Evolutionary conservation across 768 basidiomycete species (phyloP).

Genomic region (Lyophyllum decastes): DNA sequence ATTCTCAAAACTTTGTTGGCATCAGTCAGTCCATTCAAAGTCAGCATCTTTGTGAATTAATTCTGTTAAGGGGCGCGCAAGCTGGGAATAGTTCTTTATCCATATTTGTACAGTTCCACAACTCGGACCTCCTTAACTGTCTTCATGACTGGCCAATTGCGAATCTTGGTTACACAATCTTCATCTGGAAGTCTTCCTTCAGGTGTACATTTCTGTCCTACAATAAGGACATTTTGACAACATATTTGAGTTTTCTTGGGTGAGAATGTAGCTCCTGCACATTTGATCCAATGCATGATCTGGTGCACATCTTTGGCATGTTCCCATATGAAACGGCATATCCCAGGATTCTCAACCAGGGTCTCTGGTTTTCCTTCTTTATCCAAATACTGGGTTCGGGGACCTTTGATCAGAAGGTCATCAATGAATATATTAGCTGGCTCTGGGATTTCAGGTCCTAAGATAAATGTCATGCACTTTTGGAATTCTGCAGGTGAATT

Average conservation of each 20-base stretch:
- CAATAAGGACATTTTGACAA: constrained; percentile 22
- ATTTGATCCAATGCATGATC: constrained; percentile 17
- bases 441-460: constrained; percentile 31
- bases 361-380: constrained; percentile 24
- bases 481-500: constrained; percentile 24
- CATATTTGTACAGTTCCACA: constrained; percentile 5
- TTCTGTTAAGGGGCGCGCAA: not conserved
- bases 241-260: constrained; percentile 30
- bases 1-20: constrained; percentile 19
- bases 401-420: constrained; percentile 33
- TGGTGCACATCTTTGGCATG: constrained; percentile 25
- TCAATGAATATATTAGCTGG: constrained; percentile 29
- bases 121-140: constrained; percentile 22
- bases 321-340: constrained; percentile 35
- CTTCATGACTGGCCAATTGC: constrained; percentile 23
- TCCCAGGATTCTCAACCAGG: constrained; percentile 28
- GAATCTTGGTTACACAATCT: constrained; percentile 22
- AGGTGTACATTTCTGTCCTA: constrained; percentile 32
- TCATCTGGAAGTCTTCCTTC: constrained; percentile 30
- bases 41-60: constrained; percentile 15
- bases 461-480: constrained; percentile 24
- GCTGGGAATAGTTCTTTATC: not conserved
- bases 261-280: constrained; percentile 31
- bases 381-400: not conserved
- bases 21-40: constrained; percentile 23